Conservation (phyloP, 495 filamentous ascomycete genomes). For the Oleoguttula mirabilis region DNA sequence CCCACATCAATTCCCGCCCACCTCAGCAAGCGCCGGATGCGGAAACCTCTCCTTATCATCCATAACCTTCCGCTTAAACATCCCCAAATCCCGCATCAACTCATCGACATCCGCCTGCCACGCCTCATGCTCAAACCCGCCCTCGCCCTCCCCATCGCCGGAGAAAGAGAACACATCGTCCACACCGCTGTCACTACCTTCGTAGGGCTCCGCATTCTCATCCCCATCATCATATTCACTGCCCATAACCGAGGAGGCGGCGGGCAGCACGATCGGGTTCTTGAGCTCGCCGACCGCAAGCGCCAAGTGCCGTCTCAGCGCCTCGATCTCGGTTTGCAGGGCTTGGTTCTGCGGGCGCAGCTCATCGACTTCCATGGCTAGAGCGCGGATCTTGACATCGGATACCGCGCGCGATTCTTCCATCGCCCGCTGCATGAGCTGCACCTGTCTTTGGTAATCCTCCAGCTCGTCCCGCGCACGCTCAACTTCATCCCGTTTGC, state of each 20-base stretch:
- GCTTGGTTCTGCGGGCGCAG: slow-evolving; percentile 31
- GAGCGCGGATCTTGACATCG: slow-evolving; percentile 77
- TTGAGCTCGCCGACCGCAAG: slow-evolving; percentile 74
- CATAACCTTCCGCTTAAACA: slow-evolving; percentile 73
- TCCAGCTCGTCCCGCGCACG: slow-evolving; percentile 58
- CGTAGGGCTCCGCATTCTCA: slow-evolving; percentile 24
- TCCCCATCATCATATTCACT: slow-evolving; percentile 22
- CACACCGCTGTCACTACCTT: slow-evolving; percentile 22
- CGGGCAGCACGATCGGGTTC: slow-evolving; percentile 64
- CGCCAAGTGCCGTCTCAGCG: slow-evolving; percentile 70
- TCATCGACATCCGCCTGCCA: slow-evolving; percentile 48
- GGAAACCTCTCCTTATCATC: slow-evolving; percentile 54
- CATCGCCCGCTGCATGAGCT: slow-evolving; percentile 82
- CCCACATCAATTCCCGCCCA: too few relatives aligned
- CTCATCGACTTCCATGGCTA: slow-evolving; percentile 56
- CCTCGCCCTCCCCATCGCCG: slow-evolving; percentile 21
- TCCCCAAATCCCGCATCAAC: slow-evolving; percentile 54
- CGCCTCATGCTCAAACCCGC: slow-evolving; percentile 32
- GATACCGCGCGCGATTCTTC: slow-evolving; percentile 78
- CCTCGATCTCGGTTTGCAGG: slow-evolving; percentile 78
- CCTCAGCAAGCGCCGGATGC: too few relatives aligned
- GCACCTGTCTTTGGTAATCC: slow-evolving; percentile 81
- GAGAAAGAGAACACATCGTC: slow-evolving; percentile 3
- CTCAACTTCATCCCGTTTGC: slow-evolving; percentile 37
- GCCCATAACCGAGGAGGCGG: slow-evolving; percentile 21